Percentiles rank a stretch among this genome's conserved stretches.
Conservation (phyloP, 2,329 filamentous ascomycete species). For the Alternaria incomplexa region DNA sequence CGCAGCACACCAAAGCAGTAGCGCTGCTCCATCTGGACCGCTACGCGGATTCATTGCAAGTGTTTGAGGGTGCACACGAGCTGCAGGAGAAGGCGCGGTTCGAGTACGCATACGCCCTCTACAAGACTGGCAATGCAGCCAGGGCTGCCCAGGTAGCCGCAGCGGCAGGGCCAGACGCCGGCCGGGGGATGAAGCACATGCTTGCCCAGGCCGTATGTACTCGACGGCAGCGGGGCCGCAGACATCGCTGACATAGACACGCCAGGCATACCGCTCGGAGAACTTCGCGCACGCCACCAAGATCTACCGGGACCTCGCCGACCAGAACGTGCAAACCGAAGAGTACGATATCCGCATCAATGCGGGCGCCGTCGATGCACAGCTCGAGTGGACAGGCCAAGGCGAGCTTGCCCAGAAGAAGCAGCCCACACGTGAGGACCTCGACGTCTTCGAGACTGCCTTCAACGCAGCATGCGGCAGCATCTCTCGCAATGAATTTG, state of each 20-base stretch:
- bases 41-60: conserved; percentile 76
- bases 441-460: conserved; percentile 79
- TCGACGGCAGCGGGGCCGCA: not conserved
- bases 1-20: conserved; percentile 73
- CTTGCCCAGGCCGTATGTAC: conserved; percentile 65
- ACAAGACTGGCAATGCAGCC: conserved; percentile 74
- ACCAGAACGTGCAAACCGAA: conserved; percentile 62
- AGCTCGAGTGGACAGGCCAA: conserved; percentile 72
- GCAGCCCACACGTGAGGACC: conserved; percentile 64
- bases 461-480: conserved; percentile 80
- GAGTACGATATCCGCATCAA: conserved; percentile 81
- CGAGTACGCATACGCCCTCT: conserved; percentile 82
- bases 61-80: conserved; percentile 66
- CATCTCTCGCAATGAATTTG: conserved; percentile 72
- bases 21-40: conserved; percentile 83
- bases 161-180: conserved; percentile 33
- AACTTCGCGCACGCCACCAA: conserved; percentile 70
- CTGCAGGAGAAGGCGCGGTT: conserved; percentile 67
- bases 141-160: conserved; percentile 66
- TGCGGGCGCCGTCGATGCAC: conserved; percentile 71
- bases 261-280: conserved; percentile 73
- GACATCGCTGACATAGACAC: conserved; percentile 19
- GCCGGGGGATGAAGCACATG: conserved; percentile 63
- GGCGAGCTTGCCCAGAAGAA: conserved; percentile 60
- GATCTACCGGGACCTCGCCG: conserved; percentile 67